Base-by-base conservation (phyloP, 441 rosid species). In the Cnidoscolus chayamansa region DNA sequence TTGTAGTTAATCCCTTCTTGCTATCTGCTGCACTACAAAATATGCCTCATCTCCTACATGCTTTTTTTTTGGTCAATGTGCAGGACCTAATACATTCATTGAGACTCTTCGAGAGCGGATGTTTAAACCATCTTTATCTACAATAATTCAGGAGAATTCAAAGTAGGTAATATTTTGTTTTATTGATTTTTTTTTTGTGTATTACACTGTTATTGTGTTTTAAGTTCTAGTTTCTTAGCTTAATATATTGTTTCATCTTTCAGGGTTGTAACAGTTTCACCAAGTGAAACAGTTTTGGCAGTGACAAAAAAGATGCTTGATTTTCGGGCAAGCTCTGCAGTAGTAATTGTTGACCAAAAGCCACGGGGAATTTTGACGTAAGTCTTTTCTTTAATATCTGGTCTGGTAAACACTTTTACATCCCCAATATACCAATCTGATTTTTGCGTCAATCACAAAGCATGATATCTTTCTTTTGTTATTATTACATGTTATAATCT, bases 301-400 rank as follows among this genome's bases (percentile, higher is more conserved):
- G 91, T 82, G 37, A 80, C 97, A 65, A 90, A 91, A 71, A 90
- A 86, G 89, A 95, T 95, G 99, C 90, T 90, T 73, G 99, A 95
- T 60, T 80, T 72, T 64, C 88, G 82, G 54, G 57, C 83, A 70
- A 91, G 93, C 82, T 90, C 89, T 67, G 95, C 95, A 63, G 90
- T 93, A 16, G 96, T 91, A 68, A 79, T 82, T 19, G 77, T 88
- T 31, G 98, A 88, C 67, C 81, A 86, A 77, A 91, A 90, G 77
- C 90, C 96, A 47, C 82, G 59, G 45, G 99, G 99, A 74, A 93
- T 95, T 76, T 74, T 95, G 64, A 95, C 98, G 99, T 95, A 77
- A 86, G 97, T 82, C 51, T 65, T 57, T 45, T 19, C 54, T 17
- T 25, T 17, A 37, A 31, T 67, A 40, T 19, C 25, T 5, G 20